These are phyloP conservation scores for Raffaelea arxii DNA, from an alignment of 2,329 filamentous ascomycete genomes.

Conservation along the genomic window DNA sequence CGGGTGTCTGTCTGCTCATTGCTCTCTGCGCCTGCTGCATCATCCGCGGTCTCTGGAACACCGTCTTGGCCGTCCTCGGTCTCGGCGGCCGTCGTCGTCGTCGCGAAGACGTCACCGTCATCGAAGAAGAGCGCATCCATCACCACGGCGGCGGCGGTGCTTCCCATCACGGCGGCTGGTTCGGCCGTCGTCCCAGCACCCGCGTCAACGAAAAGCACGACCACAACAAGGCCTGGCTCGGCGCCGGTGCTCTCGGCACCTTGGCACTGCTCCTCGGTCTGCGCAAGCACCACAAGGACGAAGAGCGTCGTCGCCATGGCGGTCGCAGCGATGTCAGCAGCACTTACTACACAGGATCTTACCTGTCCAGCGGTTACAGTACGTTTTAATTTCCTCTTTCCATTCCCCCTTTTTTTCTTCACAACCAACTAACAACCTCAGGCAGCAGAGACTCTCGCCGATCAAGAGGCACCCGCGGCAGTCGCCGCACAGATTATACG, in stretches of 20 bases:
- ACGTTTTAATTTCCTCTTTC: slow-evolving; percentile 24
- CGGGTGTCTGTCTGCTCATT: slow-evolving; percentile 55
- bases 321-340: slow-evolving; percentile 36
- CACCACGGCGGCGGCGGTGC: slow-evolving; percentile 38
- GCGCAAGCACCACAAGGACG: slow-evolving; percentile 36
- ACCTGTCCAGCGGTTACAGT: slow-evolving; percentile 42
- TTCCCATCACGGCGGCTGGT: slow-evolving; percentile 48
- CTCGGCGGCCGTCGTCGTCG: slow-evolving; percentile 41
- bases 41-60: slow-evolving; percentile 50
- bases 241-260: slow-evolving; percentile 40
- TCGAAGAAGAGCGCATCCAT: slow-evolving; percentile 51
- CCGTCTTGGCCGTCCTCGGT: slow-evolving; percentile 50
- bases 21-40: slow-evolving; percentile 70
- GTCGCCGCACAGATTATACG: slow-evolving; percentile 18
- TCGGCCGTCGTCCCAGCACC: slow-evolving; percentile 32
- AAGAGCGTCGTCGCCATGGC: slow-evolving; percentile 28
- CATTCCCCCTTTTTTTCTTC: not conserved
- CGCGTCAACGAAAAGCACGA: slow-evolving; percentile 40
- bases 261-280: slow-evolving; percentile 45
- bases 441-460: slow-evolving; percentile 26
- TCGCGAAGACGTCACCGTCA: slow-evolving; percentile 32
- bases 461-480: slow-evolving; percentile 12
- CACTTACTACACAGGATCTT: slow-evolving; percentile 45
- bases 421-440: slow-evolving; percentile 18
- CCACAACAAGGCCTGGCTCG: slow-evolving; percentile 39